Conservation (phyloP, 345 rosid genomes). For the Gossypium turneri region DNA sequence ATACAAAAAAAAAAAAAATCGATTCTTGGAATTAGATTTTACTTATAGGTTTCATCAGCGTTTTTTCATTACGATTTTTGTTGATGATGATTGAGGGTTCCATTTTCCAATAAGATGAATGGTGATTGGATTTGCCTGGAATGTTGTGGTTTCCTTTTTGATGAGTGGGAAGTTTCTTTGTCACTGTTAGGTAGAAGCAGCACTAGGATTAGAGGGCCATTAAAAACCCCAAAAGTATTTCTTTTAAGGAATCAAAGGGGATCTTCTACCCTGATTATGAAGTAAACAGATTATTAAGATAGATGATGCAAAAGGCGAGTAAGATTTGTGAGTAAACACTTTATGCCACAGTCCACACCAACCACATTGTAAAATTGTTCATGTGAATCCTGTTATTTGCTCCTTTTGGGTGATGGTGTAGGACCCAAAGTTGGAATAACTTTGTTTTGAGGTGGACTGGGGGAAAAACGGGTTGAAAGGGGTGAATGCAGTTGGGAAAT, state of each 20-base stretch:
- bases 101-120: slow-evolving; percentile 23
- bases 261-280: neutral
- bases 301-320: neutral
- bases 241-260: neutral
- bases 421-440: slow-evolving; percentile 22
- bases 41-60: neutral
- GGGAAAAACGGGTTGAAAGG: too few relatives aligned
- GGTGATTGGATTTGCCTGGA: slow-evolving; percentile 35
- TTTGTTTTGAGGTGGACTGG: slow-evolving; percentile 21
- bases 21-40: too few relatives aligned
- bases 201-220: slow-evolving; percentile 16
- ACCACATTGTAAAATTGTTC: neutral
- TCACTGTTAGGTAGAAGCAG: slow-evolving; percentile 14
- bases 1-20: too few relatives aligned
- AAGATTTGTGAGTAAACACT: too few relatives aligned
- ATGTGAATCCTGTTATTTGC: slow-evolving; percentile 28
- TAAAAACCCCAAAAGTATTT: neutral
- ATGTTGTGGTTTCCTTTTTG: slow-evolving; percentile 29
- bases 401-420: slow-evolving; percentile 18
- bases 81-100: slow-evolving; percentile 29
- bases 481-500: slow-evolving; percentile 5
- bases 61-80: slow-evolving; percentile 13
- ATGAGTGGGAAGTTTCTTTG: slow-evolving; percentile 28
- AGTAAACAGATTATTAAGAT: neutral
- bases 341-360: too few relatives aligned